Percentiles rank a stretch among this genome's conserved stretches.
Conservation (phyloP, 768 basidiomycete species). For the Lentinula sp. region DNA sequence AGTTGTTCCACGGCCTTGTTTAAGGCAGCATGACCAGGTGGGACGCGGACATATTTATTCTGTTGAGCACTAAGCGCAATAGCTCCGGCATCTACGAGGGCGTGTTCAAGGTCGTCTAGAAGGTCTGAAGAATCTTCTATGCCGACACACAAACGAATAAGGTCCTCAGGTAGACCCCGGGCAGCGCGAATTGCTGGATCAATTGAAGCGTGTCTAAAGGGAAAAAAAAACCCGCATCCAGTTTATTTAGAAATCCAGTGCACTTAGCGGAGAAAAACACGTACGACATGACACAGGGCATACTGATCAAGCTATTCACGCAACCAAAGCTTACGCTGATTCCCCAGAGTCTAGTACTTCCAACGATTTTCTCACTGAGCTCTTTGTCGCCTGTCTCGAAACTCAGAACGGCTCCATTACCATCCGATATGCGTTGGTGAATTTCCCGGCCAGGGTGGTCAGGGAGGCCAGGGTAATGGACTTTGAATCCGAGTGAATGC, state of each 20-base stretch:
- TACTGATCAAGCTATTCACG: conserved; percentile 96
- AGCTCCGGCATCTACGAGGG: conserved; percentile 88
- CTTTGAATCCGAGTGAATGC: conserved; percentile 76
- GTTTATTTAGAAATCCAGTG: not conserved
- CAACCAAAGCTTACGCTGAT: conserved; percentile 98
- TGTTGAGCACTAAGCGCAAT: conserved; percentile 55
- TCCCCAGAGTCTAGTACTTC: conserved; percentile 89
- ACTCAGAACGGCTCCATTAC: conserved; percentile 89
- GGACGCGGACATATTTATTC: conserved; percentile 41
- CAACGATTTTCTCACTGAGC: conserved; percentile 89
- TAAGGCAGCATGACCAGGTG: conserved; percentile 23
- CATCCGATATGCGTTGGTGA: conserved; percentile 87
- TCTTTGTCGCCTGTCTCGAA: conserved; percentile 92
- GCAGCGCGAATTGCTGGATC: conserved; percentile 93
- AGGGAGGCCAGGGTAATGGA: conserved; percentile 87
- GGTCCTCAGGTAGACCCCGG: conserved; percentile 95
- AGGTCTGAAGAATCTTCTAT: conserved; percentile 95
- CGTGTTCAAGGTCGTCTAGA: conserved; percentile 90
- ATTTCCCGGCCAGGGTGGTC: conserved; percentile 79
- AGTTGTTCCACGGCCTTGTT: conserved; percentile 67
- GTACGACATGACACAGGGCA: conserved; percentile 99
- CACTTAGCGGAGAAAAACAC: conserved; percentile 27
- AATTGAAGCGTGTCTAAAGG: conserved; percentile 87
- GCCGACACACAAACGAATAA: conserved; percentile 96
- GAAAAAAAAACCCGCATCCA: not conserved